A percentile compares a stretch with the other conserved stretches of the same genome.
Conservation (phyloP, 78 protist species). For the Polysphondylium violaceum region DNA sequence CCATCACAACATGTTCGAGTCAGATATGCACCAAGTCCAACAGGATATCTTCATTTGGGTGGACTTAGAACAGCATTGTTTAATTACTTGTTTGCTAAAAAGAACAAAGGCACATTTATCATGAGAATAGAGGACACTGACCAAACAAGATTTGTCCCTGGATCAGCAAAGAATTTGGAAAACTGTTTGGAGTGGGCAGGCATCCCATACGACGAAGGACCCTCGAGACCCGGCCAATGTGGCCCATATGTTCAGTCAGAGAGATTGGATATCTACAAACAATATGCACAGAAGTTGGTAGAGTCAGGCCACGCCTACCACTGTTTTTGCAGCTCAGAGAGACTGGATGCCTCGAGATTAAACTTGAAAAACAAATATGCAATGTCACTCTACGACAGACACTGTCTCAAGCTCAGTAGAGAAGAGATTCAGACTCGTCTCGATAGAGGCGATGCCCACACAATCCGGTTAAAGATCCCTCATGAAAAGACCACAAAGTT, state of each 20-base stretch:
- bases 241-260: constrained; percentile 78
- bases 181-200: constrained; percentile 82
- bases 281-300: constrained; percentile 49
- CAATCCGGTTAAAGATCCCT: constrained; percentile 70
- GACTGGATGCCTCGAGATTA: constrained; percentile 31
- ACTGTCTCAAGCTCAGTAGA: constrained; percentile 51
- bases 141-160: constrained; percentile 47
- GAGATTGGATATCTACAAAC: constrained; percentile 58
- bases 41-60: constrained; percentile 92
- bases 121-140: constrained; percentile 95
- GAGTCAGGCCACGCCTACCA: constrained; percentile 86
- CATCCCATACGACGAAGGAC: constrained; percentile 76
- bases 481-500: constrained; percentile 30
- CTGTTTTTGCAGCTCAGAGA: constrained; percentile 85
- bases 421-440: constrained; percentile 30
- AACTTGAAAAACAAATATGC: constrained; percentile 8
- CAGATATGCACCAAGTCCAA: constrained; percentile 95
- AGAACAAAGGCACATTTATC: constrained; percentile 79
- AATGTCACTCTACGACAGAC: constrained; percentile 61
- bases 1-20: too few relatives aligned
- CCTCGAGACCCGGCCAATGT: constrained; percentile 1
- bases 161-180: constrained; percentile 68
- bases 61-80: constrained; percentile 91
- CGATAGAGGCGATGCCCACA: neutral
- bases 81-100: constrained; percentile 89